A percentile compares a stretch with the other conserved stretches of the same genome.
These are phyloP conservation scores for Penicillium glabrum DNA, from an alignment of 2,329 filamentous ascomycete genomes.

Conservation along the genomic window DNA sequence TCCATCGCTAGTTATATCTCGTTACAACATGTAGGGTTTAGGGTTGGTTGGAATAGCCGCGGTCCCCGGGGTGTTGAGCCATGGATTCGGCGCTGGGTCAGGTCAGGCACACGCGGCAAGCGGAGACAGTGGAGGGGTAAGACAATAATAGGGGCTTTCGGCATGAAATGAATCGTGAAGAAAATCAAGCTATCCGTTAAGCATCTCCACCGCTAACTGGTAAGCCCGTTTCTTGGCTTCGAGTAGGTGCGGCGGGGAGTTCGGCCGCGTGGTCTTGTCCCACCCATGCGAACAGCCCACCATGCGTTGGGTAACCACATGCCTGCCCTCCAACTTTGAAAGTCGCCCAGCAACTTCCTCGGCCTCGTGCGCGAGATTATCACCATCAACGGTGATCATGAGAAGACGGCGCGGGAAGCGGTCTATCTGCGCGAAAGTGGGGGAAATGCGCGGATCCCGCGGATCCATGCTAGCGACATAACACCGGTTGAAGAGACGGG, in stretches of 20 bases:
- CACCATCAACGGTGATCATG: slow-evolving; percentile 31
- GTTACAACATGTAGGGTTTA: slow-evolving; percentile 24
- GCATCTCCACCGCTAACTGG: slow-evolving; percentile 31
- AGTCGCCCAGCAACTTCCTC: slow-evolving; percentile 31
- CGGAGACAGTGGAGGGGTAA: not conserved
- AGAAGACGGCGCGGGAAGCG: slow-evolving; percentile 31
- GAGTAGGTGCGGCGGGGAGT: slow-evolving; percentile 21
- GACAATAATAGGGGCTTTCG: not conserved
- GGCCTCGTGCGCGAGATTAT: slow-evolving; percentile 30
- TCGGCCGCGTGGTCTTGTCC: slow-evolving; percentile 35
- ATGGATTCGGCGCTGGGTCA: slow-evolving; percentile 14
- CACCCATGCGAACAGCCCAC: slow-evolving; percentile 40
- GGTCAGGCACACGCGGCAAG: slow-evolving; percentile 10
- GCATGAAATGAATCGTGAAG: not conserved
- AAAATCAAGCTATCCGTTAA: slow-evolving; percentile 16
- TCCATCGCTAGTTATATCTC: not conserved
- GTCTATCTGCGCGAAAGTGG: slow-evolving; percentile 25
- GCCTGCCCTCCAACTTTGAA: slow-evolving; percentile 13
- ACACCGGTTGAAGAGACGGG: slow-evolving; percentile 30
- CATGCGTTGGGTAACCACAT: slow-evolving; percentile 35
- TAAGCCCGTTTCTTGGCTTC: slow-evolving; percentile 38
- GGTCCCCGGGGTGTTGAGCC: slow-evolving; percentile 7
- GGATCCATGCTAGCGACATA: slow-evolving; percentile 27
- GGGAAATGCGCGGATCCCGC: slow-evolving; percentile 35
- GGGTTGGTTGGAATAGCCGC: slow-evolving; percentile 14